phyloP scores from a whole-genome alignment of 345 rosid genomes.

The Streptanthus diversifolius region DNA sequence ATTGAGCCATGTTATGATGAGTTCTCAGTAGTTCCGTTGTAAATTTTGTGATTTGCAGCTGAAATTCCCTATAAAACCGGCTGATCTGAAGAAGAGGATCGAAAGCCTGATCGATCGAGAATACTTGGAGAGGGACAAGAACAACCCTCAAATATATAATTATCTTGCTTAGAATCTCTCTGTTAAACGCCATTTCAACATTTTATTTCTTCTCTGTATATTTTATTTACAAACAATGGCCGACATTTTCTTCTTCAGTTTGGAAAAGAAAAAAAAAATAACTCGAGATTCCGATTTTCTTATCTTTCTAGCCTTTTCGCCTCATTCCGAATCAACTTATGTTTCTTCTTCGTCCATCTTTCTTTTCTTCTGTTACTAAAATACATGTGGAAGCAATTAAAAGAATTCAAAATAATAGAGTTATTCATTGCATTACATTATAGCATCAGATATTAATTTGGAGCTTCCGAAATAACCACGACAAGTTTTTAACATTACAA shows the following conservation, averaged over 20 bases:
- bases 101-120: conserved; percentile 95
- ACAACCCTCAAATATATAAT: conserved; percentile 94
- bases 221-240: conserved; percentile 26
- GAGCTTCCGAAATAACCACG: too few relatives aligned
- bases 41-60: conserved; percentile 50
- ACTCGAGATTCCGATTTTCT: neutral
- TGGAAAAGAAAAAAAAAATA: conserved; percentile 4
- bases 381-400: too few relatives aligned
- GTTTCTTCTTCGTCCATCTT: neutral
- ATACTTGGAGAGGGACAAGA: conserved; percentile 98
- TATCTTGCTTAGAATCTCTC: conserved; percentile 60
- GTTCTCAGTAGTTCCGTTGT: neutral
- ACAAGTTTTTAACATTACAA: too few relatives aligned
- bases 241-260: conserved; percentile 20
- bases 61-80: conserved; percentile 92
- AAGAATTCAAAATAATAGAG: too few relatives aligned
- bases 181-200: neutral
- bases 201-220: conserved; percentile 22
- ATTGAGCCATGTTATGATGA: conserved; percentile 10
- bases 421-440: too few relatives aligned
- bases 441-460: too few relatives aligned
- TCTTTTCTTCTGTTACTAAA: neutral
- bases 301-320: neutral
- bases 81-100: conserved; percentile 95
- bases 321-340: neutral